Percentiles rank a stretch among this genome's conserved stretches.
phyloP scores from a whole-genome alignment of 148 eudicot genomes.

The Fallopia convolvulus region DNA sequence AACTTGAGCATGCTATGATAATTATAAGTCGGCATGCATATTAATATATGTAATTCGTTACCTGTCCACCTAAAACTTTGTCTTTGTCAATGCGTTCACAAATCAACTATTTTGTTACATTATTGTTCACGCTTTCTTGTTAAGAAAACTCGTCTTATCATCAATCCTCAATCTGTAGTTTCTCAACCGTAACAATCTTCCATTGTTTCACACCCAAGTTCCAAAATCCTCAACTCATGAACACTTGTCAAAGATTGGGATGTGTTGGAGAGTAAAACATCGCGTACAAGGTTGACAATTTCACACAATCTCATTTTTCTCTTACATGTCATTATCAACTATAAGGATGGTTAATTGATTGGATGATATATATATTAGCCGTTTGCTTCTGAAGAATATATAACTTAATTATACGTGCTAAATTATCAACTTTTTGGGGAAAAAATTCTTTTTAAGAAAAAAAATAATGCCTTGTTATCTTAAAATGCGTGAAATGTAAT shows the following conservation, averaged over 20 bases:
- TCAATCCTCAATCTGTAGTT: neutral
- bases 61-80: neutral
- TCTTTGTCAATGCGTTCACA: constrained; percentile 8
- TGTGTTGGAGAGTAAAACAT: neutral
- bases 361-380: neutral
- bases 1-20: neutral
- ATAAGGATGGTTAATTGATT: neutral
- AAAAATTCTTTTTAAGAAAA: too few relatives aligned
- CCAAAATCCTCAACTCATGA: neutral
- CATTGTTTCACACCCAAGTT: constrained; percentile 1
- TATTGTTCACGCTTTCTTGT: neutral
- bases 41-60: neutral
- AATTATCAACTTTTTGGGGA: too few relatives aligned
- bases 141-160: neutral
- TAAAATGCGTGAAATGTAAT: too few relatives aligned
- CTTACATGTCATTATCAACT: neutral
- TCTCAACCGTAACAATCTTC: neutral
- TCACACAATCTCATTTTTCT: neutral
- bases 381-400: too few relatives aligned
- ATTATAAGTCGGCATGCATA: neutral
- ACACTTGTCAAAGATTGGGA: neutral
- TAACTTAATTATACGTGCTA: too few relatives aligned
- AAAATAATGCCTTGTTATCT: too few relatives aligned
- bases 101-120: neutral
- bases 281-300: constrained; percentile 1